Base-by-base conservation (phyloP, 331 rosid genomes). In the Rosa hybrid region DNA sequence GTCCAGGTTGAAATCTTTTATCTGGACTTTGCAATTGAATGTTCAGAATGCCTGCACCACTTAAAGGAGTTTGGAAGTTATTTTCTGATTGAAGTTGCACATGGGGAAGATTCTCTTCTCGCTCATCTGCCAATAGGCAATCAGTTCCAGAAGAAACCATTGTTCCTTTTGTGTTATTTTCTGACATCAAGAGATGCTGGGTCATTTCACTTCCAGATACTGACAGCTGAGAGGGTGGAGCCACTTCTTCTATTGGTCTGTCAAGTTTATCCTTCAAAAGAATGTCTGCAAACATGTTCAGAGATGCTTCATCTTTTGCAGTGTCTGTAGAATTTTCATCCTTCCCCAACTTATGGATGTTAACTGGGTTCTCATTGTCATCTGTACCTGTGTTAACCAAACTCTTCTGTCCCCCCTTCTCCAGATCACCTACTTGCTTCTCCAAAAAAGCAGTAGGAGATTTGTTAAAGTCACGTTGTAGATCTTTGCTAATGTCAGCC, bases 391-490 rank as follows among this genome's bases (percentile, higher is more conserved):
- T 54, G 72, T 76, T 73, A 81, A 82, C 77, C 80, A 88, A 84
- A 69, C 63, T 74, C 78, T 71, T 64, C 77, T 53, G 69, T 77
- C 75, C 84, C n/a, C 67, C 54, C 76, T 68, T 83, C 73, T 71
- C 76, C 60, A 67, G 82, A 79, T 84, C 82, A 50, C 78, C 77
- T 80, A 57, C 84, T 44, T 67, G 84, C 68, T 89, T 84, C 68
- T 77, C 89, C 50, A 80, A 78, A 84, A 81, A 76, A 74, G 86
- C 82, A 68, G 81, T 74, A 8, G 81, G 90, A 63, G 86, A 73
- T 81, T 81, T 80, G 70, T 62, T 69, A 85, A 77, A 81, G 68
- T 83, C 86, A 86, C 53, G 13, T 34, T 70, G 82, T 8, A 50
- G 71, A 81, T 80, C 87, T 77, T 79, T 82, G 70, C 63, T 73